A percentile compares a stretch with the other conserved stretches of the same genome.
Evolutionary conservation across 768 basidiomycete genomes (phyloP).

Genomic region (Termitomyces sp.): DNA sequence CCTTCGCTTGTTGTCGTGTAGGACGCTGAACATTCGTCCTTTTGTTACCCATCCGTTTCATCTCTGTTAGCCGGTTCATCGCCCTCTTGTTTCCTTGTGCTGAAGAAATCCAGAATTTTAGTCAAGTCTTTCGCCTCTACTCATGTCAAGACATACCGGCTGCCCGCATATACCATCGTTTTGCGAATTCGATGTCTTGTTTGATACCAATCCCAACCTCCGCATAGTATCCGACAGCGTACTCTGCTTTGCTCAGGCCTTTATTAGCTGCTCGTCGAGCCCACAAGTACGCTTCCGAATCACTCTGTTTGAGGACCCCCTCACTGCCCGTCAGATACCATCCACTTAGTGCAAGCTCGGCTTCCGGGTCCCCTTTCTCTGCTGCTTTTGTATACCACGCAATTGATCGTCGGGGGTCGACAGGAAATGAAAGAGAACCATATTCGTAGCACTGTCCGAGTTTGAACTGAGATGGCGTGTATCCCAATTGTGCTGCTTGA

Average conservation of each 20-base stretch:
- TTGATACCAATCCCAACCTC: constrained; percentile 98
- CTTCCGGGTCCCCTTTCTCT: constrained; percentile 92
- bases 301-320: constrained; percentile 94
- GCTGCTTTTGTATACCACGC: constrained; percentile 99
- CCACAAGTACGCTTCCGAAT: constrained; percentile 99
- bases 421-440: constrained; percentile 79
- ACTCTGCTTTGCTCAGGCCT: constrained; percentile 94
- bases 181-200: constrained; percentile 92
- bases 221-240: constrained; percentile 97
- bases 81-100: constrained; percentile 98
- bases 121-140: not conserved
- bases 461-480: constrained; percentile 91
- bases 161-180: constrained; percentile 98
- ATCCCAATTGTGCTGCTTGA: constrained; percentile 89
- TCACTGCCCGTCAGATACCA: constrained; percentile 98
- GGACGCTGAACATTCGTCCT: constrained; percentile 75
- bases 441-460: constrained; percentile 95
- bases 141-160: constrained; percentile 60
- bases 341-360: constrained; percentile 92
- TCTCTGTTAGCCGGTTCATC: constrained; percentile 92
- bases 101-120: constrained; percentile 21
- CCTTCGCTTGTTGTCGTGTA: constrained; percentile 89
- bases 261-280: constrained; percentile 95
- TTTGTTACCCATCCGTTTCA: constrained; percentile 86
- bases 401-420: constrained; percentile 91